Evolutionary conservation across 2,329 filamentous ascomycete species (phyloP).

Genomic region (Monilinia fructigena): DNA sequence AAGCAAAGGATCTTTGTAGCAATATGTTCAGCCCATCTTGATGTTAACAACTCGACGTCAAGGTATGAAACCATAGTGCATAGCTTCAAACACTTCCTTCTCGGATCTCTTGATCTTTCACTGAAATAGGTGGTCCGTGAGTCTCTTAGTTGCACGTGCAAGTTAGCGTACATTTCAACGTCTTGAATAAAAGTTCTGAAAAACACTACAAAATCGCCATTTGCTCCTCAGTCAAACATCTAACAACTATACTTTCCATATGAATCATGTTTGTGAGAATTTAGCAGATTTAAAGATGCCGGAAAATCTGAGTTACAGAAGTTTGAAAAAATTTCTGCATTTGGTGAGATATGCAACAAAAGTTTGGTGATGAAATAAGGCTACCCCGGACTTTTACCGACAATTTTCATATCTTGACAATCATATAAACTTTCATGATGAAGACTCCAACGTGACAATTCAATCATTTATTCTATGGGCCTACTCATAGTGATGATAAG

Average conservation of each 20-base stretch:
- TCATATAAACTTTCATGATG: background rate
- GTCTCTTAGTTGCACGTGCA: background rate
- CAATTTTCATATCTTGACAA: background rate
- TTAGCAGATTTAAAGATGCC: background rate
- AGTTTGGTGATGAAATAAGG: background rate
- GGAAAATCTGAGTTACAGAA: background rate
- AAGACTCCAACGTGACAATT: background rate
- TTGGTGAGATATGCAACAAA: background rate
- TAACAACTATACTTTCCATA: background rate
- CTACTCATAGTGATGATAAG: background rate
- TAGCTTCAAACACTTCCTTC: constrained; percentile 4
- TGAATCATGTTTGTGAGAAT: background rate
- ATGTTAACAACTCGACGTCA: background rate
- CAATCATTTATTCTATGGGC: background rate
- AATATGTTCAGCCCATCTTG: background rate
- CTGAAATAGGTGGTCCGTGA: constrained; percentile 8
- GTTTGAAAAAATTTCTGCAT: background rate
- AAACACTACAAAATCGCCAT: background rate
- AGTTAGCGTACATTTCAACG: background rate
- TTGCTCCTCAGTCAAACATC: background rate
- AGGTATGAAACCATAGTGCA: constrained; percentile 6
- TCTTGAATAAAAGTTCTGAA: background rate
- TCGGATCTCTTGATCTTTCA: too few relatives aligned
- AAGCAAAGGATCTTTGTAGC: constrained; percentile 1
- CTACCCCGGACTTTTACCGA: background rate